Evolutionary conservation across 2,329 filamentous ascomycete species (phyloP).

Genomic region (Ophiosphaerella herpotricha): DNA sequence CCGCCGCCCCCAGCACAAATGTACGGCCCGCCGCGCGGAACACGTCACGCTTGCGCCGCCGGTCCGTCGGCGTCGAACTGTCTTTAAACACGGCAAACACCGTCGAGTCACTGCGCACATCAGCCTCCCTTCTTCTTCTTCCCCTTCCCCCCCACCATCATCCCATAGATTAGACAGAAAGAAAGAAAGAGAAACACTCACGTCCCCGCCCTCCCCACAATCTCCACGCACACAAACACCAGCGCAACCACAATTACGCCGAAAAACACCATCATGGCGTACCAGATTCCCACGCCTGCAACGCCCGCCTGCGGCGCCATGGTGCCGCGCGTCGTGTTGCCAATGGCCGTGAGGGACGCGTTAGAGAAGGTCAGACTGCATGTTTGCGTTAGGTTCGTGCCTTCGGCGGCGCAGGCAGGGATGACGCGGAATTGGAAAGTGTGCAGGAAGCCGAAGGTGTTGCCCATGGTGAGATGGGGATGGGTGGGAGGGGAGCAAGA

Average conservation of each 20-base stretch:
- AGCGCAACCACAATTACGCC: slow-evolving; percentile 1
- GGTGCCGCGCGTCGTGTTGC: slow-evolving; percentile 1
- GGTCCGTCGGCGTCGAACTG: neutral
- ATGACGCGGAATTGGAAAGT: slow-evolving; percentile 3
- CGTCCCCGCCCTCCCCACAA: too few species aligned
- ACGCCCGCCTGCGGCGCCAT: slow-evolving; percentile 3
- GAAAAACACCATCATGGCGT: slow-evolving; percentile 5
- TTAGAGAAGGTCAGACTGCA: slow-evolving; percentile 1
- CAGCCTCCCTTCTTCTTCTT: neutral
- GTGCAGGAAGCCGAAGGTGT: slow-evolving; percentile 3
- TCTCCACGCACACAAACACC: neutral
- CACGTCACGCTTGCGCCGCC: neutral
- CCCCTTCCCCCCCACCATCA: too few species aligned
- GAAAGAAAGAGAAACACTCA: too few species aligned
- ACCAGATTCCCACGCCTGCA: slow-evolving; percentile 5
- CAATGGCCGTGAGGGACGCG: neutral
- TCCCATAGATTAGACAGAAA: too few species aligned
- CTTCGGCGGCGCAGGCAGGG: slow-evolving; percentile 4
- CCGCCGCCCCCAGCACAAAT: slow-evolving; percentile 3
- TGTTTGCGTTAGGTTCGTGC: slow-evolving; percentile 1
- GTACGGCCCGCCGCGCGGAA: slow-evolving; percentile 3
- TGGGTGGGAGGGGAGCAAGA: neutral
- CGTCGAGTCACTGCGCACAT: neutral
- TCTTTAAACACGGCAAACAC: slow-evolving; percentile 4
- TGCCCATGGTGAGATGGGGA: neutral